Evolutionary conservation across 1,139 yeast genomes (phyloP), one percentile per base, ranked within the genome.

Genomic region (Yamadazyma kanchanaburiensis): DNA sequence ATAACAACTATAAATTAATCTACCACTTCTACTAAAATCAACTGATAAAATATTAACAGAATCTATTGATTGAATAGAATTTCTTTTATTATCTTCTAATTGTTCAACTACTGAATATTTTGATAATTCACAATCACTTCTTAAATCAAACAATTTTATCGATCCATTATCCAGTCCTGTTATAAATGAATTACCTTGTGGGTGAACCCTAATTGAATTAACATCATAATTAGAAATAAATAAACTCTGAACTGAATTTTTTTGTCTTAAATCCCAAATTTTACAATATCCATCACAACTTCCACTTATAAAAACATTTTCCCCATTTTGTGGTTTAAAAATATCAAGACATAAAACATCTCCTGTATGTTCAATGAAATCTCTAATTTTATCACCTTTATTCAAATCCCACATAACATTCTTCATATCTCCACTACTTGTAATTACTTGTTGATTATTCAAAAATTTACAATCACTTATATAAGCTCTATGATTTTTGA

Each of bases 371-470:
- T 83, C 95, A 8, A 75, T 58, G 51, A 73, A 85, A 27, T 77
- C 80, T 21, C 75, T 59, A 1, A 71, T 56, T 40, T 72, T 66
- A 16, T 61, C 61, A 1, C 85, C 80, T 39, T 74, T 74, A 17
- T 68, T 63, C 17, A 86, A 64, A 52, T 89, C 96, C 96, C 96
- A 89, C 35, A 80, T 54, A 3, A 75, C 70, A 45, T 88, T 74
- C 2, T 94, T 77, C 80, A 80, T 77, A 53, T 89, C 96, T 4
- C 95, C 96, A 28, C 91, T 80, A 1, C 81, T 73, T 0, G 95
- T 84, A 11, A 86, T 48, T 0, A 86, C 51, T n/a, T 66, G 65
- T 6, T 67, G 58, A 35, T 70, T 67, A 27, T 48, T 48, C 15
- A 83, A 42, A 46, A 86, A 89, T 28, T 76, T 79, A 38, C 87